Base-by-base conservation (phyloP, 2,329 filamentous ascomycete species). In the Cadophora malorum region DNA sequence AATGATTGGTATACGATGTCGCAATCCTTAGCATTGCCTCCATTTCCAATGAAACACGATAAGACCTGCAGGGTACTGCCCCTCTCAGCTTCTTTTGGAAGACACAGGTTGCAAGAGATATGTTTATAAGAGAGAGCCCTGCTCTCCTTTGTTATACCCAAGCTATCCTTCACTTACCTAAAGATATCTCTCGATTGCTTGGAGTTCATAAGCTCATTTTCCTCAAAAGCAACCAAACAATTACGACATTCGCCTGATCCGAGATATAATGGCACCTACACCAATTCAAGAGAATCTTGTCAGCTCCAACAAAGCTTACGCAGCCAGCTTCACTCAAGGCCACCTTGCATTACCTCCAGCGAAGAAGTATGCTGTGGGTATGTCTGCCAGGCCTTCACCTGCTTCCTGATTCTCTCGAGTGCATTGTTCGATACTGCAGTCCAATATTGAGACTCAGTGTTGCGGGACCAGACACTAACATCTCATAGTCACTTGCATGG, bases 401-500 rank as follows among this genome's bases (percentile, higher is more conserved):
- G 4, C 35, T 38, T 55, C 19, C 31, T 0, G n/a, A 35, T 12
- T 35, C 21, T 21, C 16, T 5, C 28, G 16, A n/a, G 16, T 19
- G 41, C 41, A 47, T n/a, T 19, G 4, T 21, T 21, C 4, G 21
- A 49, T n/a, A 10, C 45, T 8, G 7, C 45, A 6, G n/a, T n/a
- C n/a, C n/a, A n/a, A n/a, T n/a, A n/a, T n/a, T n/a, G n/a, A n/a
- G n/a, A n/a, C n/a, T n/a, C n/a, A n/a, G n/a, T n/a, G n/a, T n/a
- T n/a, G n/a, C n/a, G n/a, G n/a, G n/a, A n/a, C n/a, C n/a, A n/a
- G 45, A 49, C 4, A 16, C 59, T 71, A 63, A 72, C 62, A 62
- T 8, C 19, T 49, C 8, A 1, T 33, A 85, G 84, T 95, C 55
- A 92, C 91, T 0, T 96, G 92, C 79, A 96, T 96, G 91, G 92